Percentiles rank a stretch among this genome's conserved stretches.
phyloP scores from a whole-genome alignment of 2,329 filamentous ascomycete genomes.

The Aureobasidium sp. region DNA sequence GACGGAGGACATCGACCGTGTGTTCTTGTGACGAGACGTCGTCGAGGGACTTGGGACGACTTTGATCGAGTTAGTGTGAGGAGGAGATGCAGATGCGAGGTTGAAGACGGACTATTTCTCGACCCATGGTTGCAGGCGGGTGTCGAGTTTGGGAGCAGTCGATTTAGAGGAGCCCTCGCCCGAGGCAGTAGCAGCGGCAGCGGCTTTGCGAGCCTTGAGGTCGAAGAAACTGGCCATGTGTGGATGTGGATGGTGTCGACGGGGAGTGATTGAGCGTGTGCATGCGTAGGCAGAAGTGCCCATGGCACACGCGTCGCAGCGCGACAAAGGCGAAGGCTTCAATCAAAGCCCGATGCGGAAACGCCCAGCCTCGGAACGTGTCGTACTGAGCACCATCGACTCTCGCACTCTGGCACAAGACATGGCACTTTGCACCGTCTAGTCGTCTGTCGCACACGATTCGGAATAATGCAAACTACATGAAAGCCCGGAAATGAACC shows the following conservation, averaged over 20 bases:
- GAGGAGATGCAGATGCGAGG: neutral
- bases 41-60: slow-evolving; percentile 84
- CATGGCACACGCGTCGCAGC: slow-evolving; percentile 4
- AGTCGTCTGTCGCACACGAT: neutral
- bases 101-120: slow-evolving; percentile 79
- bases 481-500: slow-evolving; percentile 28
- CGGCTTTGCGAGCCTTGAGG: slow-evolving; percentile 71
- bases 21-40: slow-evolving; percentile 98
- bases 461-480: slow-evolving; percentile 4
- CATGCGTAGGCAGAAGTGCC: neutral
- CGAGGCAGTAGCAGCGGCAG: slow-evolving; percentile 60
- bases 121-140: slow-evolving; percentile 83
- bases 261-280: neutral
- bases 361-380: neutral
- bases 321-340: neutral
- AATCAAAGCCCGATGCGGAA: neutral
- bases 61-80: slow-evolving; percentile 37
- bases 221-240: slow-evolving; percentile 90
- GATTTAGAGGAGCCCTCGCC: slow-evolving; percentile 61
- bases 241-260: neutral
- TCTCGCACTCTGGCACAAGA: too few species aligned
- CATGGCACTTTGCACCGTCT: neutral
- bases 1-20: slow-evolving; percentile 83
- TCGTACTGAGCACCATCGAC: too few species aligned
- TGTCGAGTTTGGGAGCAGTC: slow-evolving; percentile 55